Conservation (phyloP, 1,284 basidiomycete genomes). For the Phenoliferia sp. region DNA sequence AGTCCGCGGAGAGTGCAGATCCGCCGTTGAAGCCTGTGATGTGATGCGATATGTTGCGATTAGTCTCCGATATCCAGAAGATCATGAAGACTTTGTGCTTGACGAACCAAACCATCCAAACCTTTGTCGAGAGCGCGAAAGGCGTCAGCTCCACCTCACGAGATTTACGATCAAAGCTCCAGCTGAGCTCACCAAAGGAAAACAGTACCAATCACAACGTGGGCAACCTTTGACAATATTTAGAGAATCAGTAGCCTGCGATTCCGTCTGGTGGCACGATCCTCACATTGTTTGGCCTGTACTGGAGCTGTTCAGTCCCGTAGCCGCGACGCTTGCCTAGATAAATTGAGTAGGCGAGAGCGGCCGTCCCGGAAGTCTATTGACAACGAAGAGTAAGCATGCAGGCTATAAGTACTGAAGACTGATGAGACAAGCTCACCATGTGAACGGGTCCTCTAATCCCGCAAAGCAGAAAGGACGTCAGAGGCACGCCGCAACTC, state of each 20-base stretch:
- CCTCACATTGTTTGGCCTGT: slow-evolving; percentile 88
- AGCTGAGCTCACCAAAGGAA: slow-evolving; percentile 68
- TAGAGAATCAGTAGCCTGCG: too few species aligned
- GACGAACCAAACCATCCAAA: slow-evolving; percentile 50
- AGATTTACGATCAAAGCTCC: not conserved
- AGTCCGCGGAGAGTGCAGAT: slow-evolving; percentile 82
- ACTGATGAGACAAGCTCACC: not conserved
- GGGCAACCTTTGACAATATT: too few species aligned
- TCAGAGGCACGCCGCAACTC: too few species aligned
- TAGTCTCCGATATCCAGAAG: too few species aligned
- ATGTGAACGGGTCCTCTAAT: slow-evolving; percentile 58
- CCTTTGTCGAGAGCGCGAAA: not conserved
- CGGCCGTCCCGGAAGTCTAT: slow-evolving; percentile 75
- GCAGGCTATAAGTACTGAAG: not conserved
- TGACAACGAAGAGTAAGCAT: not conserved
- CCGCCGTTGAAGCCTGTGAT: slow-evolving; percentile 55
- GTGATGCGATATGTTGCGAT: too few species aligned
- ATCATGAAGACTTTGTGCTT: too few species aligned
- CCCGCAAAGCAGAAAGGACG: not conserved
- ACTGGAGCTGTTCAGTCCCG: slow-evolving; percentile 77
- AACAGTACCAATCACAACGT: slow-evolving; percentile 80
- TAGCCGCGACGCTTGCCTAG: slow-evolving; percentile 85
- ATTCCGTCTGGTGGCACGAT: too few species aligned
- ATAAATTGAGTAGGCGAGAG: slow-evolving; percentile 82
- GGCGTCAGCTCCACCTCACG: not conserved